Base-by-base conservation (phyloP, 202 grass and related monocot species). In the Schoenoplectus triqueter region DNA sequence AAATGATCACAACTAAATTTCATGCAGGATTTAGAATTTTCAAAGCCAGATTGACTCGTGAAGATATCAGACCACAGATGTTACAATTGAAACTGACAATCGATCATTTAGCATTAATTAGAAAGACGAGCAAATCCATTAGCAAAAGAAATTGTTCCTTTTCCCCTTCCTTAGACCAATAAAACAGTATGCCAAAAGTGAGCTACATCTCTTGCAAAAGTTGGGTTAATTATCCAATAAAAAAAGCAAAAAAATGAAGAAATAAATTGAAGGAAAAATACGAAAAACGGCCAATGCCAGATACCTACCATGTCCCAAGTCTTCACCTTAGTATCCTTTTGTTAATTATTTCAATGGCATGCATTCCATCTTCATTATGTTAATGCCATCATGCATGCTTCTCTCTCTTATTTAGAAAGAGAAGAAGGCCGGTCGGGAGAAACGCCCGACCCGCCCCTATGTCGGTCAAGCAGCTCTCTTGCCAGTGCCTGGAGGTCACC, bases 401-500 rank as follows among this genome's bases (percentile, higher is more conserved):
- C 50, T 44, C 73, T 66, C 64, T 31, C 11, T 61, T 79, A 80
- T 49, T 80, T 84, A 56, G 40, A 73, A 60, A 78, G 19, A 31
- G 31, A 31, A 4, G 49, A 86, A 59, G 21, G 87, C 46, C 66
- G 84, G 82, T 94, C 92, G 47, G 66, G 80, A 72, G 91, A 92
- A 41, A 80, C 80, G 20, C 82, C 87, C 15, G 88, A 87, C 44
- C 68, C 81, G 10, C 49, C 46, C 44, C 93, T 70, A 18, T 99
- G 93, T 47, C 91, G 90, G 64, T 94, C 91, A 49, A 96, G 90
- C 46, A 99, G 91, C 87, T 94, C 93, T 86, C 93, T 90, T 19
- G 96, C 96, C 78, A 99, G 87, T 49, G 87, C 86, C 87, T 99
- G 96, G 73, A 99, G 91, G 67, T 99, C 96, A 20, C 88, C 84